These are phyloP conservation scores for Abelmoschus esculentus DNA, from an alignment of 345 rosid species.

Conservation along the genomic window DNA sequence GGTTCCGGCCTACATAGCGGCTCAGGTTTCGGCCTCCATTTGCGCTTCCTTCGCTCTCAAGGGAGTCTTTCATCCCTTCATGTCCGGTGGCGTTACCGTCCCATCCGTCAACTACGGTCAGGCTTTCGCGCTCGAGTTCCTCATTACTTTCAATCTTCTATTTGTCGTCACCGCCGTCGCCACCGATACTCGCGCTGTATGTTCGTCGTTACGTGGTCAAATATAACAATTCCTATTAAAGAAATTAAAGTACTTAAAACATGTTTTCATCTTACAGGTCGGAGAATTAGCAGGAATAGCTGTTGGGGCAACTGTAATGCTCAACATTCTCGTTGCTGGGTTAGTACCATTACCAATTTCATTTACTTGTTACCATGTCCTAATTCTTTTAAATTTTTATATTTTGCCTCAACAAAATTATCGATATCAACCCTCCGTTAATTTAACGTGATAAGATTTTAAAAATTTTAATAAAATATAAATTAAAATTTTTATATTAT, in stretches of 20 bases:
- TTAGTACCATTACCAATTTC: conserved; percentile 13
- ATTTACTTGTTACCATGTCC: not conserved
- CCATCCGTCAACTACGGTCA: conserved; percentile 71
- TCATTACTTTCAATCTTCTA: conserved; percentile 82
- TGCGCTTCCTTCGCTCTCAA: conserved; percentile 93
- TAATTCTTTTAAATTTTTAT: not conserved
- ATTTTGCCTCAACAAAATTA: too few species aligned
- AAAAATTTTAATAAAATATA: too few species aligned
- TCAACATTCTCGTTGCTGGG: conserved; percentile 91
- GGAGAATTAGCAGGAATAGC: conserved; percentile 98
- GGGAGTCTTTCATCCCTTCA: conserved; percentile 71
- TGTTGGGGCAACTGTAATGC: conserved; percentile 96
- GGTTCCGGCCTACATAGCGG: conserved; percentile 82
- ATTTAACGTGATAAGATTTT: too few species aligned
- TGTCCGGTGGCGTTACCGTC: conserved; percentile 96
- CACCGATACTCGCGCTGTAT: conserved; percentile 87
- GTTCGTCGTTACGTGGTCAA: not conserved
- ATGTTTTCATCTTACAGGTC: conserved; percentile 36
- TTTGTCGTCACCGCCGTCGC: conserved; percentile 68
- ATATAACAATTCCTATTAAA: not conserved
- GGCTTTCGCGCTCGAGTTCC: conserved; percentile 90
- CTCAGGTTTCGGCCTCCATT: conserved; percentile 83
- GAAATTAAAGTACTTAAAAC: not conserved
- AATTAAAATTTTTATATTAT: too few species aligned
- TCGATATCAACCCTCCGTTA: too few species aligned